Conservation (phyloP, 208 protist genomes). For the Trypanosoma boissoni region DNA sequence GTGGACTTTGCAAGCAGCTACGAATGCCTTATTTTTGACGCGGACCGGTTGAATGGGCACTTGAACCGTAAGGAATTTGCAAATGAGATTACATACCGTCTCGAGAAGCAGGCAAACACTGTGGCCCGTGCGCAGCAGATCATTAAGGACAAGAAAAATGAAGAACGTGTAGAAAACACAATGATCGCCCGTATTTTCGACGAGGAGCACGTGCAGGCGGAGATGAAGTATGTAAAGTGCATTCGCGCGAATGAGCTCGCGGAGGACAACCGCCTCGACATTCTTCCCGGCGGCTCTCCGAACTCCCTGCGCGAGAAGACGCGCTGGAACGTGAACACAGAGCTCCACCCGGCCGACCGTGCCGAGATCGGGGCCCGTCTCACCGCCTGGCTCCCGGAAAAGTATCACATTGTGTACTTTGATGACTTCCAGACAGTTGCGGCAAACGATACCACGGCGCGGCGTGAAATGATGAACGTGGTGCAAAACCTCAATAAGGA, state of each 20-base stretch:
- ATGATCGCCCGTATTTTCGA: constrained; percentile 85
- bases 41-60: constrained; percentile 68
- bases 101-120: constrained; percentile 87
- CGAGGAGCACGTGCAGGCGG: constrained; percentile 86
- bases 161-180: constrained; percentile 61
- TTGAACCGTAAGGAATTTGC: constrained; percentile 89
- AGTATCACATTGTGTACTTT: constrained; percentile 90
- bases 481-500: constrained; percentile 77
- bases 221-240: constrained; percentile 91
- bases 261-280: constrained; percentile 87
- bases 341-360: constrained; percentile 77
- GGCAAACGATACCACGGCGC: constrained; percentile 62
- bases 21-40: constrained; percentile 82
- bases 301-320: constrained; percentile 89
- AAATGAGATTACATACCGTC: constrained; percentile 78
- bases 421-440: constrained; percentile 88
- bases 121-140: constrained; percentile 83
- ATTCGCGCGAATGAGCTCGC: constrained; percentile 86
- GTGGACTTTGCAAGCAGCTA: constrained; percentile 84
- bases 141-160: constrained; percentile 54
- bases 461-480: constrained; percentile 74
- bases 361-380: constrained; percentile 76
- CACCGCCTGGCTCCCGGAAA: constrained; percentile 87
- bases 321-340: constrained; percentile 84
- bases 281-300: constrained; percentile 78